These are phyloP conservation scores for Omphalea diandra DNA, from an alignment of 441 rosid genomes.

Conservation along the genomic window DNA sequence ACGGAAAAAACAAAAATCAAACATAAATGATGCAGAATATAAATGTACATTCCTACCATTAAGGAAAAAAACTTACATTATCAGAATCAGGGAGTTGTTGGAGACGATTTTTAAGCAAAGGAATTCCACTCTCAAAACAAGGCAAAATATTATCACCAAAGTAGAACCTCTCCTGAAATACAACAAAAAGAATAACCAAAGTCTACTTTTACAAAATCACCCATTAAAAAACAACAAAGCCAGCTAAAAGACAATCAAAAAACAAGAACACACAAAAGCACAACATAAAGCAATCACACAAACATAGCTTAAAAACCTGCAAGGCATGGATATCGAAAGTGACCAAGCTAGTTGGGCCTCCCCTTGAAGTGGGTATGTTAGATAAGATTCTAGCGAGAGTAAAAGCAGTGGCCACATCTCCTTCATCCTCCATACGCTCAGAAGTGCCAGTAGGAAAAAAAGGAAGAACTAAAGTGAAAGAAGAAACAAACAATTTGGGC, in stretches of 20 bases:
- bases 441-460: constrained; percentile 96
- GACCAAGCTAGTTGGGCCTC: constrained; percentile 94
- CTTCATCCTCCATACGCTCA: constrained; percentile 98
- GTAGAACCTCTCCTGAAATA: constrained; percentile 82
- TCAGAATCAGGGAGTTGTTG: constrained; percentile 90
- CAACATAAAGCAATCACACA: background rate
- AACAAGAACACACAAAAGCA: background rate
- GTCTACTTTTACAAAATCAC: too few species aligned
- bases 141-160: constrained; percentile 89
- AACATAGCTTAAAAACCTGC: constrained; percentile 49
- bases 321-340: constrained; percentile 94
- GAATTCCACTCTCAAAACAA: constrained; percentile 92
- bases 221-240: constrained; percentile 19
- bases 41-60: background rate
- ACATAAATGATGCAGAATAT: background rate
- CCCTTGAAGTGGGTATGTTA: constrained; percentile 76
- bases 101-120: constrained; percentile 79
- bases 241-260: too few species aligned
- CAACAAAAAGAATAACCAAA: too few species aligned
- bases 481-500: constrained; percentile 84
- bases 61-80: constrained; percentile 53
- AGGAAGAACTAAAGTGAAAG: constrained; percentile 89
- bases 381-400: constrained; percentile 94
- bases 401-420: constrained; percentile 94
- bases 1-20: background rate